Base-by-base conservation (phyloP, 768 basidiomycete species). In the Jaapia argillacea region DNA sequence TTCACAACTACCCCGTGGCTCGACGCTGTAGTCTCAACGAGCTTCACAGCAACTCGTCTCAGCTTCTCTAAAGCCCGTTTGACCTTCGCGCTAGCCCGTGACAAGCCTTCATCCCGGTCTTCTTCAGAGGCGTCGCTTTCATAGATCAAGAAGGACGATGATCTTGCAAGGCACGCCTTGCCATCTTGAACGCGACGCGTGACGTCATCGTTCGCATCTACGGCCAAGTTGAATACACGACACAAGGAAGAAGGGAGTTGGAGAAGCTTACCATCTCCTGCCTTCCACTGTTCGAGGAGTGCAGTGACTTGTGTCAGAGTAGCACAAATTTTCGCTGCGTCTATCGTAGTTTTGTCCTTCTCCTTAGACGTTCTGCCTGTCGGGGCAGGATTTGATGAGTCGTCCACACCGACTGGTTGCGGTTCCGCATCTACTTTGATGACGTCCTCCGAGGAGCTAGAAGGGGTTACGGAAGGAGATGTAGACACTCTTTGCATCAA, bases 11-110 rank as follows among this genome's bases (percentile, higher is more conserved):
- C 35, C 24, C n/a, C 23, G 43, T 41, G 20, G 24, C n/a, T n/a
- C n/a, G n/a, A 24, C 23, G 25, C 26, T 22, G 41, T 10, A 40
- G 45, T 48, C 31, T 81, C 80, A 14, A 82, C 42, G 16, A 67
- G 48, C 37, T 70, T 74, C 25, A 75, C 51, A 10, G 64, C 63
- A n/a, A 64, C 60, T 41, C 79, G 68, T 16, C 81, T 67, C 12
- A 79, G 51, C 41, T 75, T 65, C 54, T 84, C 83, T 7, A 85
- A 48, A 0, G 77, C 73, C 21, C 81, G 70, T 41, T 75, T 72
- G 12, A 81, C 59, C 56, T 83, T 85, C 18, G 64, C 68, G 16
- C 60, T 61, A 24, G 67, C 59, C 2, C 70, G 68, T 6, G 41
- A 42, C 16, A 64, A 33, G 31, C 16, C 31, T 33, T 33, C 10